Conservation (phyloP, 2,329 filamentous ascomycete genomes). For the Raffaelea albimanens region DNA sequence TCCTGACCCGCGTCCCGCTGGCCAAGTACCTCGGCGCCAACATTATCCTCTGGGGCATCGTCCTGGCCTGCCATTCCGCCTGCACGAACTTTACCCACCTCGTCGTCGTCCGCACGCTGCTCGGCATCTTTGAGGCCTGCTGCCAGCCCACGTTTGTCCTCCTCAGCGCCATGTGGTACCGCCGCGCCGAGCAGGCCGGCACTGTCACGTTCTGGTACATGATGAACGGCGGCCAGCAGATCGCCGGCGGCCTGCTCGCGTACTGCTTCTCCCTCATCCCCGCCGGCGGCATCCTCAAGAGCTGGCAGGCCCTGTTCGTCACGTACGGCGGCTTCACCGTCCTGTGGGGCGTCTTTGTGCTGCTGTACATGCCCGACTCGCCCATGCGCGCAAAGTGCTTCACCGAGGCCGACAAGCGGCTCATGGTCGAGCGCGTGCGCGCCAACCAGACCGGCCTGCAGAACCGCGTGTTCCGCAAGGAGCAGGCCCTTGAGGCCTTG, state of each 20-base stretch:
- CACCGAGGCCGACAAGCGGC: conserved; percentile 53
- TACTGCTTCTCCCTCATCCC: conserved; percentile 51
- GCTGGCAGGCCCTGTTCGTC: conserved; percentile 63
- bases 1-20: conserved; percentile 47
- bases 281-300: conserved; percentile 41
- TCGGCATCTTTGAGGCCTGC: conserved; percentile 62
- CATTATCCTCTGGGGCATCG: conserved; percentile 54
- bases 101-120: conserved; percentile 50
- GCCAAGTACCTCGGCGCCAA: conserved; percentile 57
- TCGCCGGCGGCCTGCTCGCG: conserved; percentile 61
- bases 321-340: conserved; percentile 55
- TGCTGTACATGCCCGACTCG: conserved; percentile 56
- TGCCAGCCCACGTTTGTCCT: conserved; percentile 61
- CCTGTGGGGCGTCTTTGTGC: conserved; percentile 55
- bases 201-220: conserved; percentile 65
- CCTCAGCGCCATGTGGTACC: conserved; percentile 63
- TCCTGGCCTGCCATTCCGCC: conserved; percentile 40
- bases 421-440: conserved; percentile 52
- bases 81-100: conserved; percentile 45
- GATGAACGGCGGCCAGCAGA: conserved; percentile 68
- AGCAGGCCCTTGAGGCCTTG: conserved; percentile 41
- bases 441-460: conserved; percentile 53
- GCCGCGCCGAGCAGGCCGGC: conserved; percentile 55
- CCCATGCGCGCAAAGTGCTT: conserved; percentile 66
- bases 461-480: conserved; percentile 38